These are phyloP conservation scores for Malus orientalis DNA, from an alignment of 306 rosid species.

Conservation along the genomic window DNA sequence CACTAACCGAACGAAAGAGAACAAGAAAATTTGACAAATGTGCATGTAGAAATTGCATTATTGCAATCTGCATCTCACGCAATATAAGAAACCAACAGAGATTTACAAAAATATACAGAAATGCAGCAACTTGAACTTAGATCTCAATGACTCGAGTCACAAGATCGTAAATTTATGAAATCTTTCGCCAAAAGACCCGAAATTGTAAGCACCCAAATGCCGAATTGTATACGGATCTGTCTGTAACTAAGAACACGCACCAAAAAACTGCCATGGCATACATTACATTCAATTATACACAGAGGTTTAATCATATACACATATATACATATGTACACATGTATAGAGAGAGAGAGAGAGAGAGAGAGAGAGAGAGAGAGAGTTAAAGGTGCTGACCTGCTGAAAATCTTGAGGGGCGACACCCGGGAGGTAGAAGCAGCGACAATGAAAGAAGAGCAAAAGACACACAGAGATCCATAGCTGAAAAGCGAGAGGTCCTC, in stretches of 20 bases:
- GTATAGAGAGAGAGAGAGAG: not conserved
- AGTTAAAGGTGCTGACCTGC: conserved; percentile 30
- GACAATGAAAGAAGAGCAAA: conserved; percentile 32
- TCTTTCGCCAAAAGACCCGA: not conserved
- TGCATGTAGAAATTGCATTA: not conserved
- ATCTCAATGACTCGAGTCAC: conserved; percentile 18
- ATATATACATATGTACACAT: not conserved
- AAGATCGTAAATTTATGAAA: not conserved
- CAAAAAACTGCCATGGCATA: conserved; percentile 5
- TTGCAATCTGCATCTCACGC: not conserved
- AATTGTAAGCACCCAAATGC: not conserved
- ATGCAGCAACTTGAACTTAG: conserved; percentile 8
- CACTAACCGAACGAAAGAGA: not conserved
- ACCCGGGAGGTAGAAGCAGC: conserved; percentile 72
- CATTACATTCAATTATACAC: not conserved
- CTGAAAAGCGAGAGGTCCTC: conserved; percentile 46
- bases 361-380: not conserved
- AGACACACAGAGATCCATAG: conserved; percentile 48
- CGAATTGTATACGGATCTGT: conserved; percentile 2
- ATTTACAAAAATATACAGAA: conserved; percentile 1
- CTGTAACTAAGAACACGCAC: not conserved
- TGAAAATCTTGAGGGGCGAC: conserved; percentile 74
- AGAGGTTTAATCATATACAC: not conserved
- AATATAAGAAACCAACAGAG: not conserved
- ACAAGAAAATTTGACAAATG: not conserved